phyloP scores from a whole-genome alignment of 345 rosid species.

The Hypericum androsaemum region DNA sequence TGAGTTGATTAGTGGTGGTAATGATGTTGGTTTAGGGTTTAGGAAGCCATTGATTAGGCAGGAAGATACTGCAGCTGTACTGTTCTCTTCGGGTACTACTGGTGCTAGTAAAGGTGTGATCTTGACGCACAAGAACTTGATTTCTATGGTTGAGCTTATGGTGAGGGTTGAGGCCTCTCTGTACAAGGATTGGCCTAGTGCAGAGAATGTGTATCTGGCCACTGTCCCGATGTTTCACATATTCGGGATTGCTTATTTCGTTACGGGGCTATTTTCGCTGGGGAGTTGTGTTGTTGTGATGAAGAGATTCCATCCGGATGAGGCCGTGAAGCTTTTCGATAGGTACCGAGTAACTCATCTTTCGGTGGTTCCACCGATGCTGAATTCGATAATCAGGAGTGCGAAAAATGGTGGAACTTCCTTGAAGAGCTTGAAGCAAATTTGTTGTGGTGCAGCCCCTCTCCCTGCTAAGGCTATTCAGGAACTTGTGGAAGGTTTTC shows the following conservation, averaged over 20 bases:
- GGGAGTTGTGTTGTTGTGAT: slow-evolving; percentile 63
- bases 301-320: slow-evolving; percentile 50
- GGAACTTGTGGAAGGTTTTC: slow-evolving; percentile 39
- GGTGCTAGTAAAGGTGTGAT: slow-evolving; percentile 35
- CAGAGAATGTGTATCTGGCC: slow-evolving; percentile 52
- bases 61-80: slow-evolving; percentile 25
- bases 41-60: slow-evolving; percentile 8
- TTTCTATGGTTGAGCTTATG: neutral
- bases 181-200: slow-evolving; percentile 16
- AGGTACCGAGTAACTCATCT: slow-evolving; percentile 59
- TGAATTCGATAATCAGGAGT: slow-evolving; percentile 37
- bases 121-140: slow-evolving; percentile 25
- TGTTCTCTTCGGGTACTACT: slow-evolving; percentile 37
- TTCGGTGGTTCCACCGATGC: slow-evolving; percentile 68
- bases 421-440: slow-evolving; percentile 66
- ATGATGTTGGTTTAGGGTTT: slow-evolving; percentile 1
- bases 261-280: slow-evolving; percentile 46
- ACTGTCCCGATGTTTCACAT: slow-evolving; percentile 73
- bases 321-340: slow-evolving; percentile 37
- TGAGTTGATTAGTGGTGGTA: slow-evolving; percentile 2
- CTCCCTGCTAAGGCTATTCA: slow-evolving; percentile 37
- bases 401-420: slow-evolving; percentile 26
- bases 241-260: slow-evolving; percentile 61
- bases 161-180: too few species aligned
- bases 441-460: slow-evolving; percentile 84